These are phyloP conservation scores for Fusarium agapanthi DNA, from an alignment of 2,329 filamentous ascomycete species.

Conservation along the genomic window DNA sequence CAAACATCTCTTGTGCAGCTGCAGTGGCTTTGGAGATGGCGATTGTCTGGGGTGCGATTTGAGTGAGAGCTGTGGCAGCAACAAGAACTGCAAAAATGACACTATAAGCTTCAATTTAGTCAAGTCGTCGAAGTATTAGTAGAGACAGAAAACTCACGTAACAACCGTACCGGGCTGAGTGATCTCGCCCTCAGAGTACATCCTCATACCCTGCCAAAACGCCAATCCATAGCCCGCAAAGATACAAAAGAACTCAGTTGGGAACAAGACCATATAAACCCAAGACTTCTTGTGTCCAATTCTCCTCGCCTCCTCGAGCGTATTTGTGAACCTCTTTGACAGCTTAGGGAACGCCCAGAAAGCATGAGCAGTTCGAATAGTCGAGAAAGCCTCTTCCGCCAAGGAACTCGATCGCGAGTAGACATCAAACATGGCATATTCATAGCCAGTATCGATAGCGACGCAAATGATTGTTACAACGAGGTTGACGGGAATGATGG, in stretches of 20 bases:
- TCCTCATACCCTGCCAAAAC: conserved; percentile 61
- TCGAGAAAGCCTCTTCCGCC: conserved; percentile 60
- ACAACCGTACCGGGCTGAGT: conserved; percentile 55
- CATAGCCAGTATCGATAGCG: conserved; percentile 51
- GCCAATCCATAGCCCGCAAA: conserved; percentile 58
- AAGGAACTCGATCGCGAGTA: conserved; percentile 54
- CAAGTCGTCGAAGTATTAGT: rapidly evolving
- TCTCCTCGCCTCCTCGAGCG: conserved; percentile 51
- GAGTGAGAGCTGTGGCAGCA: conserved; percentile 55
- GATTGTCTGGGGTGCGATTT: conserved; percentile 57
- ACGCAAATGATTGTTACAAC: conserved; percentile 51
- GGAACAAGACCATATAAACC: conserved; percentile 55
- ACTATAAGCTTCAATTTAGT: conserved; percentile 34
- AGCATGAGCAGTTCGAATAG: conserved; percentile 59
- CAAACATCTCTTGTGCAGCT: conserved; percentile 57
- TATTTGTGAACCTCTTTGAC: conserved; percentile 51
- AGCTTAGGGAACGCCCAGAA: conserved; percentile 59
- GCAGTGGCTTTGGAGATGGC: conserved; percentile 57
- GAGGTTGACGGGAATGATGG: conserved; percentile 56
- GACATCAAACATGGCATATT: conserved; percentile 55
- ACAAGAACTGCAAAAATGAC: conserved; percentile 59
- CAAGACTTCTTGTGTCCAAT: conserved; percentile 55
- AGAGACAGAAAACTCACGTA: conserved; percentile 46
- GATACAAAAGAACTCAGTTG: conserved; percentile 57
- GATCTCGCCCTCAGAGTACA: conserved; percentile 57